These are phyloP conservation scores for Penicillium verrucosum DNA, from an alignment of 2,329 filamentous ascomycete genomes.

Conservation along the genomic window DNA sequence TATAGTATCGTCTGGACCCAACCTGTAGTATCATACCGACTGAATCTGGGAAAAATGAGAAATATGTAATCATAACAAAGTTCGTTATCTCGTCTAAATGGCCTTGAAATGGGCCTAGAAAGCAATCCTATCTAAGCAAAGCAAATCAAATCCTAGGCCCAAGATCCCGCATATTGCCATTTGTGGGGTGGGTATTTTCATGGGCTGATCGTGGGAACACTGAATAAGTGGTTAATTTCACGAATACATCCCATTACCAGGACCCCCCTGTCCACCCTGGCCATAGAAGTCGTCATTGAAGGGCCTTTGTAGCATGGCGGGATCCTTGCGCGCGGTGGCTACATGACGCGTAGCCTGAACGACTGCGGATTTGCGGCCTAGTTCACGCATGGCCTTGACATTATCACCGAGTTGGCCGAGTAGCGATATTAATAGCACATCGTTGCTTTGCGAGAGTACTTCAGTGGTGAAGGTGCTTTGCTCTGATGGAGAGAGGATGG, in stretches of 20 bases:
- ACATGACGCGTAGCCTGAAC: constrained; percentile 47
- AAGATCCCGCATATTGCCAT: neutral
- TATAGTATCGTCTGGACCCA: neutral
- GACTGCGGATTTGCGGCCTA: constrained; percentile 70
- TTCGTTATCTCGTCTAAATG: constrained; percentile 13
- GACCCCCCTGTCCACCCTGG: constrained; percentile 9
- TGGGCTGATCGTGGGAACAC: neutral
- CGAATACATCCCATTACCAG: constrained; percentile 5
- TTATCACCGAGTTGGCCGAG: constrained; percentile 73
- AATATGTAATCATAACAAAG: neutral
- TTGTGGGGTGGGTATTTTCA: neutral
- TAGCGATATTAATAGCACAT: constrained; percentile 74
- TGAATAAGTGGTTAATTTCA: neutral
- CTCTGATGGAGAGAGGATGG: constrained; percentile 73
- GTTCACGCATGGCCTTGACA: constrained; percentile 65
- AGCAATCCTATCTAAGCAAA: neutral
- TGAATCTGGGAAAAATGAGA: neutral
- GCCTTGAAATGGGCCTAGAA: neutral
- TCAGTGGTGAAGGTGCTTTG: constrained; percentile 65
- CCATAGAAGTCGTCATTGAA: constrained; percentile 30
- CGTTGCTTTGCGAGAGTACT: constrained; percentile 73
- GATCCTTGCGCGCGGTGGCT: constrained; percentile 21
- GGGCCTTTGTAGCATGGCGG: constrained; percentile 20
- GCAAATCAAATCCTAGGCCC: neutral
- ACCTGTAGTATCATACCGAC: neutral